A percentile compares a stretch with the other conserved stretches of the same genome.
phyloP scores from a whole-genome alignment of 805 yeast genomes.

The Sugiyamaella mastotermitis region DNA sequence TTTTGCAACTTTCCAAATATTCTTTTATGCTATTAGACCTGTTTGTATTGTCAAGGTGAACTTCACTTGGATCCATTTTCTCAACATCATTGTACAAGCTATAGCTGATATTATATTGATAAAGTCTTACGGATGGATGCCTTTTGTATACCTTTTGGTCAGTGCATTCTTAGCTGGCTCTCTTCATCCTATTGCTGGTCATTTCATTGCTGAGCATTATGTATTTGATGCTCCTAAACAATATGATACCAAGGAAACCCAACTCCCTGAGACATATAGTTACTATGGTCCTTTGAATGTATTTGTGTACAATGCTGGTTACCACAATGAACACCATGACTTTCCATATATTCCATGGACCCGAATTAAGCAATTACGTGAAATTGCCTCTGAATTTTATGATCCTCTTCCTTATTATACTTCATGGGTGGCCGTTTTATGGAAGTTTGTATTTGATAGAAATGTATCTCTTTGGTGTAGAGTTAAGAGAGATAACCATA shows the following conservation, averaged over 20 bases:
- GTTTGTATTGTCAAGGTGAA: conserved; percentile 74
- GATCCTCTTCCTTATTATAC: conserved; percentile 69
- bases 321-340: conserved; percentile 93
- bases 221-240: conserved; percentile 56
- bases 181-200: conserved; percentile 91
- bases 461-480: conserved; percentile 72
- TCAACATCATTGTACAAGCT: conserved; percentile 59
- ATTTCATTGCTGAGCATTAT: conserved; percentile 92
- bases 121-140: conserved; percentile 53
- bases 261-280: conserved; percentile 71
- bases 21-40: conserved; percentile 86
- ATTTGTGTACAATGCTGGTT: conserved; percentile 88
- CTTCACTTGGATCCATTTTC: conserved; percentile 66
- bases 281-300: conserved; percentile 77
- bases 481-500: conserved; percentile 56
- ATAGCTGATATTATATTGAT: conserved; percentile 54
- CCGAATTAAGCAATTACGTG: conserved; percentile 54
- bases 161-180: conserved; percentile 87
- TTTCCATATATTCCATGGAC: conserved; percentile 94
- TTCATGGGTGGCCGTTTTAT: conserved; percentile 74
- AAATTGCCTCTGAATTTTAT: conserved; percentile 74
- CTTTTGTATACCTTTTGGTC: conserved; percentile 60
- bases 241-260: conserved; percentile 23
- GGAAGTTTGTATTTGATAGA: conserved; percentile 62
- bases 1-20: conserved; percentile 82